Evolutionary conservation across 345 rosid genomes (phyloP), one percentile per base, ranked within the genome.

Genomic region (Cochlearia excelsa): DNA sequence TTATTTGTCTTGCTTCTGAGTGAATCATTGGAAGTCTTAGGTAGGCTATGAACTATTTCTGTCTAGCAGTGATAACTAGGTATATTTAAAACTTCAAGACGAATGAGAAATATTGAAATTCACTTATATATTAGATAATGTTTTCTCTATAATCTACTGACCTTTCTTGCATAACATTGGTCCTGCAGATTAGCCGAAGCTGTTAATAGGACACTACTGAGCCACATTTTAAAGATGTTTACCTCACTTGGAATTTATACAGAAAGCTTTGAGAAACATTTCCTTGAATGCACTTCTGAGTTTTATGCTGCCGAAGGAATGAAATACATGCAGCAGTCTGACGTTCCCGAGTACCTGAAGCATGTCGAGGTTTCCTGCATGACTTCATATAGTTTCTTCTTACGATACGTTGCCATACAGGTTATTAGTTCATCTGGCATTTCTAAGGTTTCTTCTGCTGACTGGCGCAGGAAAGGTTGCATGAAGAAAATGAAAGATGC

Each of bases 401-500:
- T 41, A 8, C 28, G 51, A 65, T 47, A 27, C 45, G 56, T 63
- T 57, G 37, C 68, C 37, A 7, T 28, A 9, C 26, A 44, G 28
- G 26, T 29, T 63, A 38, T 11, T 33, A 33, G 35, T 33, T 5
- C 5, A 33, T 33, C 5, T 33, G 7, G 26, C 4, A 4, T 10
- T 10, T 27, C 16, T 26, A 60, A 60, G n/a, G 46, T 60, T 31
- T 49, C 29, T 61, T n/a, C 55, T 9, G 28, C 7, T 48, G 3
- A 28, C 39, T 59, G 59, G 59, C 67, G 63, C 79, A 90, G 97
- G 69, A 70, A 44, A 82, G 95, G 57, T 83, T 90, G 78, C 82
- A 83, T 54, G 97, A 90, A 75, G 97, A 90, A 54, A 90, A 84
- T 68, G 97, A 90, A 70, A 80, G 97, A 74, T 86, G 97, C 74